phyloP scores from a whole-genome alignment of 805 yeast genomes.

The Candida hispaniensis region DNA sequence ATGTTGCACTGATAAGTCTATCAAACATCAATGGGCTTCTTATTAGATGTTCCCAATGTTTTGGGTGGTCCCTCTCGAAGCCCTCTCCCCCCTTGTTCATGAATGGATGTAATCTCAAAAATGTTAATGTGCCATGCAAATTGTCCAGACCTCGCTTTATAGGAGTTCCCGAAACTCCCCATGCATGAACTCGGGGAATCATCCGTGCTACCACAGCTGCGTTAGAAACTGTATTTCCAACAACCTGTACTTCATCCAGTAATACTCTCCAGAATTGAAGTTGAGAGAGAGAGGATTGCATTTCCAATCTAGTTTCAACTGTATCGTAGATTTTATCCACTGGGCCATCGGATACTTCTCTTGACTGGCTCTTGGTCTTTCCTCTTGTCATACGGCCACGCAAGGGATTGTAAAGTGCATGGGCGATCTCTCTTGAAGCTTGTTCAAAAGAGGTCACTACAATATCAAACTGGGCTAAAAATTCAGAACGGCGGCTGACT shows the following conservation, averaged over 20 bases:
- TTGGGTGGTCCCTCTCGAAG: too few relatives aligned
- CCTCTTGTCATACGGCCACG: conserved; percentile 9
- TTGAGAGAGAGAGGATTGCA: conserved; percentile 61
- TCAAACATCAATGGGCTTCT: conserved; percentile 32
- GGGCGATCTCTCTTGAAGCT: conserved; percentile 64
- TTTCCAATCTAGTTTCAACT: conserved; percentile 17
- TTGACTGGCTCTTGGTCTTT: conserved; percentile 22
- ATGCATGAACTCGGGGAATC: conserved; percentile 77
- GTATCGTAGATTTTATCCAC: too few relatives aligned
- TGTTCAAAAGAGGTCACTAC: conserved; percentile 69
- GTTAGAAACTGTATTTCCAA: conserved; percentile 57
- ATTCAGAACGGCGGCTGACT: conserved; percentile 43
- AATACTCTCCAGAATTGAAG: conserved; percentile 84
- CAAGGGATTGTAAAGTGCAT: conserved; percentile 58
- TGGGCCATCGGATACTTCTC: conserved; percentile 29
- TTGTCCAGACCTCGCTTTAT: conserved; percentile 57
- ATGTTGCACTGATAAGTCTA: conserved; percentile 42
- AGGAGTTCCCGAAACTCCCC: conserved; percentile 98
- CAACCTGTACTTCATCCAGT: conserved; percentile 92
- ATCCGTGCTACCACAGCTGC: conserved; percentile 72
- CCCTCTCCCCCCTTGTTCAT: too few relatives aligned
- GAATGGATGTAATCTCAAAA: conserved; percentile 62
- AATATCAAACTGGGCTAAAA: conserved; percentile 54
- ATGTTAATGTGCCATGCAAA: conserved; percentile 57
- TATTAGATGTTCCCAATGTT: conserved; percentile 14